Conservation (phyloP, 495 filamentous ascomycete genomes). For the Pyrenula aspistea region DNA sequence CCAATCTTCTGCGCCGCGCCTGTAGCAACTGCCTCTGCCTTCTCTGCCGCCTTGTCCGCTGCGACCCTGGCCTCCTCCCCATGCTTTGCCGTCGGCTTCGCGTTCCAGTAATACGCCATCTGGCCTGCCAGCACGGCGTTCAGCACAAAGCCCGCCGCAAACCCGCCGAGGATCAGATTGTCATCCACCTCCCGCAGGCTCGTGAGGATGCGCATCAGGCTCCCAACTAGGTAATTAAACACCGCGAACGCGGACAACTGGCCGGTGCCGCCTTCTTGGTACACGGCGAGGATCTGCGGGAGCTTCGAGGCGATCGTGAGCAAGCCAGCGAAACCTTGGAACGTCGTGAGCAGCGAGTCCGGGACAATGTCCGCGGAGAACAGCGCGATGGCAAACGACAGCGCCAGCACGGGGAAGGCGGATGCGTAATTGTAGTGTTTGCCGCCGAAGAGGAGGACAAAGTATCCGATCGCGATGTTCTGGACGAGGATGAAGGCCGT, state of each 20-base stretch:
- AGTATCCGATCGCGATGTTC: conserved; percentile 73
- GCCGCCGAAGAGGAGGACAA: conserved; percentile 76
- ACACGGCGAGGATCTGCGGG: conserved; percentile 82
- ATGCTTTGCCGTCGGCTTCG: conserved; percentile 35
- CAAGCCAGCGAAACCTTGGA: conserved; percentile 77
- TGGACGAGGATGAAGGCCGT: conserved; percentile 81
- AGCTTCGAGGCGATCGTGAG: conserved; percentile 78
- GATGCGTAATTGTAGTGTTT: conserved; percentile 62
- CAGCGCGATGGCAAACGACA: conserved; percentile 21
- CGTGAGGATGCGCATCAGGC: conserved; percentile 88
- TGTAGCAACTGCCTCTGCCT: conserved; percentile 8
- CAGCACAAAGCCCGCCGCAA: conserved; percentile 75
- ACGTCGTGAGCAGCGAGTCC: conserved; percentile 53
- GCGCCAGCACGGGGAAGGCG: conserved; percentile 49
- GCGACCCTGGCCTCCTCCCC: conserved; percentile 18
- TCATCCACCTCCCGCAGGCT: conserved; percentile 94
- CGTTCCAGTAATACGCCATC: conserved; percentile 97
- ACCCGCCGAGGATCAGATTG: conserved; percentile 86
- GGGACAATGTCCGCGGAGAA: conserved; percentile 58
- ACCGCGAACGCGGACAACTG: conserved; percentile 95
- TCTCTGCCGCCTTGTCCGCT: conserved; percentile 29
- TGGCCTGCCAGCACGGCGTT: conserved; percentile 79
- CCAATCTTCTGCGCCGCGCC: conserved; percentile 25
- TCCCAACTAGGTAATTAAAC: conserved; percentile 92
- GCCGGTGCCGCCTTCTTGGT: conserved; percentile 73